A percentile compares a stretch with the other conserved stretches of the same genome.
These are phyloP conservation scores for Epichloe festucae DNA, from an alignment of 2,329 filamentous ascomycete species.

Conservation along the genomic window DNA sequence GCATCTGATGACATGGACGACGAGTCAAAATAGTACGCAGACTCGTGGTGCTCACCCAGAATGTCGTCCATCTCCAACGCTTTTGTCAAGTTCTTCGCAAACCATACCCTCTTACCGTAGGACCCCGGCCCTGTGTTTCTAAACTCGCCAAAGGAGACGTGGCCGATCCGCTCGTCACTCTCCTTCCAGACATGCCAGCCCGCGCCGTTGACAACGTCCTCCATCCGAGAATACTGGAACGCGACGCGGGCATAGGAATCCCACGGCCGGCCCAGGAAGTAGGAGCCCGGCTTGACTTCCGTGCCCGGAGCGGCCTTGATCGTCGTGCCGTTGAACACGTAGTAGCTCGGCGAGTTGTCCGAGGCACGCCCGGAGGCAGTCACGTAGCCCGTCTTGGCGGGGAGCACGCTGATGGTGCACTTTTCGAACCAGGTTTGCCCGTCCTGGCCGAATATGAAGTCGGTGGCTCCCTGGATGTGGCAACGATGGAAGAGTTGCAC, in stretches of 20 bases:
- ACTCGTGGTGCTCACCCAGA: neutral
- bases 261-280: slow-evolving; percentile 1
- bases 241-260: neutral
- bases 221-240: neutral
- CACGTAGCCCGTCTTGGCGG: neutral
- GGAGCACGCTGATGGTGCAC: slow-evolving; percentile 11
- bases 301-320: neutral
- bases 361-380: neutral
- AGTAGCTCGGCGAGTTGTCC: neutral
- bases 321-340: neutral
- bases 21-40: neutral
- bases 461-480: slow-evolving; percentile 32
- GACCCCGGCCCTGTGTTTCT: neutral
- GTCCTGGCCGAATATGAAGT: slow-evolving; percentile 26
- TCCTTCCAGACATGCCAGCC: neutral
- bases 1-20: neutral
- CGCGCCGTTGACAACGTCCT: neutral
- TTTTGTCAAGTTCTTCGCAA: neutral
- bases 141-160: neutral
- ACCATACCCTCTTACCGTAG: neutral
- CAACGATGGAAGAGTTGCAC: slow-evolving; percentile 32
- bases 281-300: neutral
- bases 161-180: neutral
- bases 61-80: neutral
- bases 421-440: slow-evolving; percentile 28